Percentiles rank a stretch among this genome's conserved stretches.
These are phyloP conservation scores for Mercurialis annua DNA, from an alignment of 345 rosid species.

Conservation along the genomic window DNA sequence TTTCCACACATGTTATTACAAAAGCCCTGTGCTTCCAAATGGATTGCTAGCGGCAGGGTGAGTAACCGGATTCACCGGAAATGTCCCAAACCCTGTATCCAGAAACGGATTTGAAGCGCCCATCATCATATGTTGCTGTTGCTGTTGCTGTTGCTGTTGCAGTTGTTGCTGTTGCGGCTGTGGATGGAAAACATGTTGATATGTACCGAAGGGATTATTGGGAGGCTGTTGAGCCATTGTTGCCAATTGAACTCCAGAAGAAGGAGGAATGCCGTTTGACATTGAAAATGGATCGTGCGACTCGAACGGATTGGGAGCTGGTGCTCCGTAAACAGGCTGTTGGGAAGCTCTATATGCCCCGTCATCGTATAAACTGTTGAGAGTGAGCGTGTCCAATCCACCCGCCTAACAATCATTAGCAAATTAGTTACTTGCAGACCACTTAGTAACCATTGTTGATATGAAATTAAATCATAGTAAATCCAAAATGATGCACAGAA, in stretches of 20 bases:
- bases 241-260: constrained; percentile 56
- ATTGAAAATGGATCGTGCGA: constrained; percentile 66
- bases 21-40: constrained; percentile 67
- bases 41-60: constrained; percentile 65
- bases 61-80: constrained; percentile 32
- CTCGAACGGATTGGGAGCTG: constrained; percentile 92
- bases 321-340: constrained; percentile 70
- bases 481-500: neutral
- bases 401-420: constrained; percentile 58
- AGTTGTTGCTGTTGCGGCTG: constrained; percentile 42
- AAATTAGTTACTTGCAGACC: neutral
- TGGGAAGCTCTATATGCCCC: constrained; percentile 82
- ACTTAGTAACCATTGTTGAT: neutral
- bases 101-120: constrained; percentile 73
- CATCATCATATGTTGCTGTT: constrained; percentile 44
- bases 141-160: constrained; percentile 40
- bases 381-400: constrained; percentile 85
- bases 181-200: constrained; percentile 50
- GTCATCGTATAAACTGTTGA: constrained; percentile 80
- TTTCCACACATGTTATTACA: constrained; percentile 35
- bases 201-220: constrained; percentile 74
- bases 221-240: constrained; percentile 48
- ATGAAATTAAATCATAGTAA: too few species aligned
- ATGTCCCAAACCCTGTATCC: constrained; percentile 49
- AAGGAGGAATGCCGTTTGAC: constrained; percentile 47